phyloP scores from a whole-genome alignment of 1,139 yeast genomes.

The Pneumocystis murina region DNA sequence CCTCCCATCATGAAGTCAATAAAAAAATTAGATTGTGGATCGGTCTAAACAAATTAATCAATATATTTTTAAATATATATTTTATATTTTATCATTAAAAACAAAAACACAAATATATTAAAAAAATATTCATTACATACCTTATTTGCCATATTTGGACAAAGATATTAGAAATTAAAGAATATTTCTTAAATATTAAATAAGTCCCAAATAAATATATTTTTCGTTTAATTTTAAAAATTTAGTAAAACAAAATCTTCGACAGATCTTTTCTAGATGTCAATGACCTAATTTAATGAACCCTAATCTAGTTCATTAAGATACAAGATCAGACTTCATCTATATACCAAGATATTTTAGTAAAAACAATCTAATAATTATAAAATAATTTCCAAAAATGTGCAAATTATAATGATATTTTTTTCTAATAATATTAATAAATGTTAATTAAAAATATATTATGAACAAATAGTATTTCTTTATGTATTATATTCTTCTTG shows the following conservation, averaged over 20 bases:
- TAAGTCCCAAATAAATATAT: neutral
- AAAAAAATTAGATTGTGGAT: conserved; percentile 26
- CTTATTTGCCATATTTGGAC: neutral
- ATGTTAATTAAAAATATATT: too few relatives aligned
- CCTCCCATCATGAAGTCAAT: conserved; percentile 58
- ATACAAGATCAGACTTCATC: neutral
- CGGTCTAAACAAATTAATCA: neutral
- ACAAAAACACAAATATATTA: neutral
- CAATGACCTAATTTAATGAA: neutral
- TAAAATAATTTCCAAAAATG: neutral
- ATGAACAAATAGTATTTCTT: too few relatives aligned
- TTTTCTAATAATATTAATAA: too few relatives aligned
- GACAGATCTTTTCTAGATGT: neutral
- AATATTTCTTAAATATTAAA: neutral
- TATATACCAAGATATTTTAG: too few relatives aligned
- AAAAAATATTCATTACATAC: neutral
- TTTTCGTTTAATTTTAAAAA: neutral
- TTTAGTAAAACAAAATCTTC: neutral
- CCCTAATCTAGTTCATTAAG: neutral
- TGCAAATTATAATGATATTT: neutral
- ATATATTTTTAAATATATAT: neutral
- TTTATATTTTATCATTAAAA: neutral
- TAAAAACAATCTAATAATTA: neutral
- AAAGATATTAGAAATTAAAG: neutral
- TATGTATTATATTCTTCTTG: neutral